Conservation (phyloP, 2,329 filamentous ascomycete genomes). For the Alternaria panax region DNA sequence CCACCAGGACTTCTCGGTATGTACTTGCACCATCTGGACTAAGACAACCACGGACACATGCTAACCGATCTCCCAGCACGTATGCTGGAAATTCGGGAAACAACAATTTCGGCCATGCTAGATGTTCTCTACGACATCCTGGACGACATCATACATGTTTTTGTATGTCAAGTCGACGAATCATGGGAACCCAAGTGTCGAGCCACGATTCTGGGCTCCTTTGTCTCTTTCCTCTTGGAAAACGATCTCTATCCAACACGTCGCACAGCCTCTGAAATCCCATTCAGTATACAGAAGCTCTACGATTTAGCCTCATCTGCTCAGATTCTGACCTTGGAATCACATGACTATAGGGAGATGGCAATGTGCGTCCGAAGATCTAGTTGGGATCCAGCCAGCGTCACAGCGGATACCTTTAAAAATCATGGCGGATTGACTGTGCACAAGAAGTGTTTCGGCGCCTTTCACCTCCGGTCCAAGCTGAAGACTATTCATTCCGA, state of each 20-base stretch:
- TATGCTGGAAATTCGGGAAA: constrained; percentile 11
- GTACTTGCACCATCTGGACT: not conserved
- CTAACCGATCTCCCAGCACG: constrained; percentile 6
- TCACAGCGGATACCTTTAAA: constrained; percentile 11
- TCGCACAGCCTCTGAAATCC: constrained; percentile 9
- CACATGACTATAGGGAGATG: constrained; percentile 14
- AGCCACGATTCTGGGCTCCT: constrained; percentile 8
- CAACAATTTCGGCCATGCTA: constrained; percentile 9
- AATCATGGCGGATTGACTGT: constrained; percentile 4
- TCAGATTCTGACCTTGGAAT: constrained; percentile 10
- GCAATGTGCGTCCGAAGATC: constrained; percentile 5
- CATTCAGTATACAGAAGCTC: constrained; percentile 11
- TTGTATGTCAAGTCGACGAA: constrained; percentile 12
- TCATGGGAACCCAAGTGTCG: constrained; percentile 10
- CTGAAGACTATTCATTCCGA: constrained; percentile 5
- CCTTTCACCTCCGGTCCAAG: constrained; percentile 6
- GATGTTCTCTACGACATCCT: constrained; percentile 7
- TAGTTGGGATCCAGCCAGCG: constrained; percentile 10
- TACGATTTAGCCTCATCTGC: constrained; percentile 1
- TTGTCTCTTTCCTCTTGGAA: constrained; percentile 12
- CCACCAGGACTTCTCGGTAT: constrained; percentile 17
- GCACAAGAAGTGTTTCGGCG: constrained; percentile 10
- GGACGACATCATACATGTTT: constrained; percentile 12
- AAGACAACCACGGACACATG: not conserved
- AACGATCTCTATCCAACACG: constrained; percentile 12